Base-by-base conservation (phyloP, 371 early-diverging fungal species). In the Mucor circinelloides region DNA sequence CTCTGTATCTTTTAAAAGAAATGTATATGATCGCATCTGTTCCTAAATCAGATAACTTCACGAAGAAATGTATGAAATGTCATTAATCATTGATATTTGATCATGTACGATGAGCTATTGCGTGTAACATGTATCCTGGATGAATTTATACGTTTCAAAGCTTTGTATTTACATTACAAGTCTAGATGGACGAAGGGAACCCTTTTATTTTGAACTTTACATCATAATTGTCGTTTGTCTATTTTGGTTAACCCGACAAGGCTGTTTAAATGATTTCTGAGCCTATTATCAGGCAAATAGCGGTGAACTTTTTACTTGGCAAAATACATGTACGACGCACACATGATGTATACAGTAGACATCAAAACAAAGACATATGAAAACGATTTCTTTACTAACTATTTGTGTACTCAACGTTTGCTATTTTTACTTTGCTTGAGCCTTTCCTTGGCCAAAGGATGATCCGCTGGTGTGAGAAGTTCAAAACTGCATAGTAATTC, bases 401-500 rank as follows among this genome's bases (percentile, higher is more conserved):
- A 46, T 46, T 21, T 46, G 19, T 6, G 46, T 46, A 46, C 52
- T 52, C 52, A 52, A 46, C 56, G 48, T 28, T 42, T 66, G 19
- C 28, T 54, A 25, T 58, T 70, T 55, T 66, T 70, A 54, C 52
- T 67, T 54, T 71, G 73, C 10, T 63, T 66, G 21, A 71, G 58
- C 52, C 75, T 62, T 30, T 74, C 75, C 46, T 66, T 72, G 8
- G 73, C 72, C 48, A 75, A 57, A 2, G 80, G 80, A 66, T 83
- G 81, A 48, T 80, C 83, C 23, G 69, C 70, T 0, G 83, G 83
- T 25, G 83, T 77, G 15, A 83, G 64, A 30, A 83, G 60, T 56
- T 94, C 91, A 83, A 96, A 95, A 28, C 92, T 92, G 79, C 99
- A 99, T 64, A 97, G 82, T 40, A 98, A 81, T 38, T 96, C 93